Conservation (phyloP, 2,329 filamentous ascomycete species). For the Colletotrichum sojae region DNA sequence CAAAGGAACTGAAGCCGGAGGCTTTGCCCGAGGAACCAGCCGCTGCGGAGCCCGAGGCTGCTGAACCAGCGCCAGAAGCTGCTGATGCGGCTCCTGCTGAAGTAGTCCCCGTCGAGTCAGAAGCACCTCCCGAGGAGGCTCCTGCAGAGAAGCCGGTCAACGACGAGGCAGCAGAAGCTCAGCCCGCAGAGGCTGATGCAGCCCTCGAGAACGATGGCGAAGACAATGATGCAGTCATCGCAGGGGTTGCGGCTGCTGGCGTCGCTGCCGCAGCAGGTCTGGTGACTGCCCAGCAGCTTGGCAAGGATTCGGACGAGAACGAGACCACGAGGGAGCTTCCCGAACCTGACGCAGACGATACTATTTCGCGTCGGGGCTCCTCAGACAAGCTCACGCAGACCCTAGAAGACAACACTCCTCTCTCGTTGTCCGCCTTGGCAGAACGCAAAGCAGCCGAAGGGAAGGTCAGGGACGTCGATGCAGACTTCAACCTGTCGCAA, state of each 20-base stretch:
- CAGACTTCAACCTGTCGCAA: slow-evolving; percentile 11
- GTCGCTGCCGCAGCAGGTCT: slow-evolving; percentile 16
- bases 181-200: neutral
- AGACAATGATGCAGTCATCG: neutral
- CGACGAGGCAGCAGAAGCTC: neutral
- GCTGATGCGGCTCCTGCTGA: neutral
- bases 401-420: slow-evolving; percentile 3
- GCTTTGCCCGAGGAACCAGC: neutral
- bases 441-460: neutral
- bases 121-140: neutral
- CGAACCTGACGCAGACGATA: neutral
- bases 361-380: slow-evolving; percentile 25
- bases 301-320: slow-evolving; percentile 13
- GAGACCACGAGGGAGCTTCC: neutral
- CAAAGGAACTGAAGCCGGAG: neutral
- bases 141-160: neutral
- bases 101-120: no score
- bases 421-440: neutral
- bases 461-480: slow-evolving; percentile 14
- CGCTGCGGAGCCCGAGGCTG: neutral
- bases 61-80: neutral
- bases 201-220: neutral
- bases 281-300: slow-evolving; percentile 6
- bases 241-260: slow-evolving; percentile 18
- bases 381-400: slow-evolving; percentile 41